phyloP scores from a whole-genome alignment of 768 basidiomycete genomes.

The Tricholoma hemisulphureum region DNA sequence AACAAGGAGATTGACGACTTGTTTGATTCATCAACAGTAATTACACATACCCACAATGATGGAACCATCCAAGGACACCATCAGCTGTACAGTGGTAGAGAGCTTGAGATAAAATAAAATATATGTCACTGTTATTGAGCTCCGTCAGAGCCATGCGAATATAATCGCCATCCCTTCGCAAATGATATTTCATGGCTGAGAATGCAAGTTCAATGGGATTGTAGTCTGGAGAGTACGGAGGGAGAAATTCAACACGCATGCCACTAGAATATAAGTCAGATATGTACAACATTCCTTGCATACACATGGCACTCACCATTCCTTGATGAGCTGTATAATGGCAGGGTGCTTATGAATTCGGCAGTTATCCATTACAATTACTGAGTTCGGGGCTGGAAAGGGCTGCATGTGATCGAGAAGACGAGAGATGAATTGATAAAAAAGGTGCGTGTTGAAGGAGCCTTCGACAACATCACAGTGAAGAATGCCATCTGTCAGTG shows the following conservation, averaged over 20 bases:
- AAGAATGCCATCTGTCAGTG: neutral
- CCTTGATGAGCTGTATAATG: neutral
- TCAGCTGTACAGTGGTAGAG: neutral
- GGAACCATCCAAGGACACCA: neutral
- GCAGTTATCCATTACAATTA: neutral
- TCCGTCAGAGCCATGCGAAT: neutral
- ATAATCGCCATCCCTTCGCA: neutral
- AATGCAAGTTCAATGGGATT: neutral
- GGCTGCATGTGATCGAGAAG: neutral
- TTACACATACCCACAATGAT: neutral
- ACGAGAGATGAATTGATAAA: neutral
- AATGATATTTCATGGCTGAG: neutral
- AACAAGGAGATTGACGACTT: no score
- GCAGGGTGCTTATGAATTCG: neutral
- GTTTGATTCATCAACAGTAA: no score
- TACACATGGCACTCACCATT: no score
- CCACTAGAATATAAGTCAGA: neutral
- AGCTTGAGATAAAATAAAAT: neutral
- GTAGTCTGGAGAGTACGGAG: neutral
- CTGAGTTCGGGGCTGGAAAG: neutral
- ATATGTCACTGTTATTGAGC: neutral
- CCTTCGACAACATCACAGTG: neutral
- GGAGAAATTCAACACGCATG: neutral
- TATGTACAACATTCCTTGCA: neutral
- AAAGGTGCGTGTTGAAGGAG: neutral